A percentile compares a stretch with the other conserved stretches of the same genome.
Conservation (phyloP, 2,329 filamentous ascomycete species). For the Pestalotiopsis sp. region DNA sequence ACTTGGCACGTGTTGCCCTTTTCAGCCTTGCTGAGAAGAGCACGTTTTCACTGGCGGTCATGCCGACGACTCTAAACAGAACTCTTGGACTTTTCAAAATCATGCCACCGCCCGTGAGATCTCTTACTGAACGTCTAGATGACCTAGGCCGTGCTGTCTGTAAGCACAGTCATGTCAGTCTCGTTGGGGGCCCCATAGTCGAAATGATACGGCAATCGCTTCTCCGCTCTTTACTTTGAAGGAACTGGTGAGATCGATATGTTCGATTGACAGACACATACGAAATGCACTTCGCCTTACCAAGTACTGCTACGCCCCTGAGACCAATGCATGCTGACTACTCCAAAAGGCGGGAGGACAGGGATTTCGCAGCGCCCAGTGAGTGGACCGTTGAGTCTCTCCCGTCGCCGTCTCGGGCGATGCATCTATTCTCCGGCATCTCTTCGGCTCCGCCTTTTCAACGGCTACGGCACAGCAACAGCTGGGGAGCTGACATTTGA, state of each 20-base stretch:
- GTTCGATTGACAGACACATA: not conserved
- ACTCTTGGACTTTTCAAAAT: not conserved
- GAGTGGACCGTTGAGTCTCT: not conserved
- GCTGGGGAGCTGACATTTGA: not conserved
- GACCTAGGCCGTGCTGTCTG: not conserved
- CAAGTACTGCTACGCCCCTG: not conserved
- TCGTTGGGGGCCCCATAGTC: not conserved
- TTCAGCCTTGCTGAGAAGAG: not conserved
- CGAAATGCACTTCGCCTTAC: not conserved
- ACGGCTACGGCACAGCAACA: not conserved
- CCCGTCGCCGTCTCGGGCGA: not conserved
- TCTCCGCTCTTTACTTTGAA: not conserved
- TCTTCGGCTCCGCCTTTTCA: not conserved
- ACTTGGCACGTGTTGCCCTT: not conserved
- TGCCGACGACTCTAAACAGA: not conserved
- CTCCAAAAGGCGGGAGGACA: not conserved
- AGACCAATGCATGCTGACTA: not conserved
- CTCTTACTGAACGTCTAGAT: not conserved
- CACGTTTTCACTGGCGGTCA: not conserved
- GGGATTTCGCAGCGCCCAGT: not conserved
- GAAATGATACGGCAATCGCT: not conserved
- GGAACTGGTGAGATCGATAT: not conserved
- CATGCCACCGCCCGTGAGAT: not conserved
- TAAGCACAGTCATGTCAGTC: not conserved
- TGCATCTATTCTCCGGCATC: not conserved